These are phyloP conservation scores for Rhynchospora tenuis DNA, from an alignment of 176 grass and related monocot species.

Conservation along the genomic window DNA sequence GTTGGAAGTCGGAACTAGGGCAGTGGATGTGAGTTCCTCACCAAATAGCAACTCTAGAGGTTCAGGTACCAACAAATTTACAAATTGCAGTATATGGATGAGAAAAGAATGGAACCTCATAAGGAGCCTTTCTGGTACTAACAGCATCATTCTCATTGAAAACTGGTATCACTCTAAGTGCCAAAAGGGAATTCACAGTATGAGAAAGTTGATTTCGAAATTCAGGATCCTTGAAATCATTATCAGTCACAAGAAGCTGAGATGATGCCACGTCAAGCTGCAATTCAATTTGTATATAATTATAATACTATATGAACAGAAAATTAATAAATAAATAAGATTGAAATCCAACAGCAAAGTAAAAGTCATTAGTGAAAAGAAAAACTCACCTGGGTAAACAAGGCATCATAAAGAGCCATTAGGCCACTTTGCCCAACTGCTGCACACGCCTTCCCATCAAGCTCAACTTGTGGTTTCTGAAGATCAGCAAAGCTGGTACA, in stretches of 20 bases:
- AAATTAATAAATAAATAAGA: background rate
- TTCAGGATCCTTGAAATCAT: conserved; percentile 75
- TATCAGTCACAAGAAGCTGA: conserved; percentile 94
- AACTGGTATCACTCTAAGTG: conserved; percentile 76
- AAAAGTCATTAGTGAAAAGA: conserved; percentile 15
- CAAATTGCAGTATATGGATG: background rate
- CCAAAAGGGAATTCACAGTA: conserved; percentile 71
- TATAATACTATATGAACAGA: background rate
- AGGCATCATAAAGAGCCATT: conserved; percentile 85
- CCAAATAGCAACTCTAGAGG: background rate
- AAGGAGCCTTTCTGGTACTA: conserved; percentile 95
- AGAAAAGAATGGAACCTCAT: conserved; percentile 59
- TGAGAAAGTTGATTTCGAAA: conserved; percentile 59
- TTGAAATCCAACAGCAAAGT: background rate
- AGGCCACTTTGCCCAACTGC: conserved; percentile 92
- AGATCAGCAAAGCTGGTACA: conserved; percentile 85
- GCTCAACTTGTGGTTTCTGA: conserved; percentile 78
- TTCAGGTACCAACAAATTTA: background rate
- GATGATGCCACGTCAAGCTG: conserved; percentile 97
- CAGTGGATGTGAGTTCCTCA: background rate
- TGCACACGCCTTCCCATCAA: conserved; percentile 91
- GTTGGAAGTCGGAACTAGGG: no score
- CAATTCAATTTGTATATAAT: conserved; percentile 5
- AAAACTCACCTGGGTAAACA: conserved; percentile 81
- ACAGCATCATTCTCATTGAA: conserved; percentile 99